A percentile compares a stretch with the other conserved stretches of the same genome.
Evolutionary conservation across 768 basidiomycete genomes (phyloP).

Genomic region (Amylocystis lapponica): DNA sequence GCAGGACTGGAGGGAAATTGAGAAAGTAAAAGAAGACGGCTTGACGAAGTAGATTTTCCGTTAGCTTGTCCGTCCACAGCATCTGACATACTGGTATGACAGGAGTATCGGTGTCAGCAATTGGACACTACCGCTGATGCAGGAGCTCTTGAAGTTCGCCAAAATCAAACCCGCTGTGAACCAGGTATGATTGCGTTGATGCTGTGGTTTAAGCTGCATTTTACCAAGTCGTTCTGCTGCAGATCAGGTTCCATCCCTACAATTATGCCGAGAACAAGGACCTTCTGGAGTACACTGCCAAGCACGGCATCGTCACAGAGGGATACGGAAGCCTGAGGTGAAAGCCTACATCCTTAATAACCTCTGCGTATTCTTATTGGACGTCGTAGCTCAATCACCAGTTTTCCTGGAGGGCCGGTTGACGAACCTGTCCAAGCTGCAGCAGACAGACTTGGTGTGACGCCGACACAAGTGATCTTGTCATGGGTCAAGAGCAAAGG

Average conservation of each 20-base stretch:
- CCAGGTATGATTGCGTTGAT: slow-evolving; percentile 40
- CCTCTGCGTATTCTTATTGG: background rate
- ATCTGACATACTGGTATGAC: no score
- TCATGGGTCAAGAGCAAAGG: slow-evolving; percentile 67
- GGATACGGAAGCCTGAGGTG: slow-evolving; percentile 61
- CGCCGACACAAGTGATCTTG: slow-evolving; percentile 61
- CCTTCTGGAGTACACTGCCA: slow-evolving; percentile 45
- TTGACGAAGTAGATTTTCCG: slow-evolving; percentile 30
- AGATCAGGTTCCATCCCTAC: slow-evolving; percentile 72
- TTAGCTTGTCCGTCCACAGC: background rate
- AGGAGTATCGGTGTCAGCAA: slow-evolving; percentile 77
- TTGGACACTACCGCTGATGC: slow-evolving; percentile 47
- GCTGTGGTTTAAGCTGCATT: background rate
- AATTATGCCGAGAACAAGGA: slow-evolving; percentile 55
- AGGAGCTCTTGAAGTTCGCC: slow-evolving; percentile 44
- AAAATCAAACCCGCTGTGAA: slow-evolving; percentile 62
- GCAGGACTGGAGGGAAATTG: slow-evolving; percentile 49
- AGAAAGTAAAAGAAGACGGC: slow-evolving; percentile 41
- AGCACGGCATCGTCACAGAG: slow-evolving; percentile 56
- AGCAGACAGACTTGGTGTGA: slow-evolving; percentile 48
- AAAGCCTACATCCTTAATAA: slow-evolving; percentile 21
- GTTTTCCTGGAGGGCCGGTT: slow-evolving; percentile 57
- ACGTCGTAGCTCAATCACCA: slow-evolving; percentile 47
- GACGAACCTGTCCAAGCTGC: slow-evolving; percentile 48
- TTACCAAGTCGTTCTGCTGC: no score